These are phyloP conservation scores for Bipolaris victoriae DNA, from an alignment of 2,329 filamentous ascomycete genomes.

Conservation along the genomic window DNA sequence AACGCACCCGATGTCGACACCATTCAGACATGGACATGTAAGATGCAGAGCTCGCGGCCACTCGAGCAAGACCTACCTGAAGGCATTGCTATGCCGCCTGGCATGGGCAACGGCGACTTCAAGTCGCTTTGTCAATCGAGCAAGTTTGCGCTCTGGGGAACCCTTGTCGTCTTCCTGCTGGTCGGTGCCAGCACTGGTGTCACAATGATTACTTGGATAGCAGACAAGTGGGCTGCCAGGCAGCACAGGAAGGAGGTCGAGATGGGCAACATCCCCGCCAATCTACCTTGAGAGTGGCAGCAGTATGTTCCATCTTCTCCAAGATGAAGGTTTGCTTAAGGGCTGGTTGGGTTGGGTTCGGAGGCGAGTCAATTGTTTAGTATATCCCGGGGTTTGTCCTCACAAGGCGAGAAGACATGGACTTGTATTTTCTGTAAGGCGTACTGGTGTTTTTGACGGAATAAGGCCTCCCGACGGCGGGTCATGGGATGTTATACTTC, in stretches of 20 bases:
- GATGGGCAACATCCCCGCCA: slow-evolving; percentile 24
- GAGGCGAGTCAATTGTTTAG: background rate
- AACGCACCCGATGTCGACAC: slow-evolving; percentile 44
- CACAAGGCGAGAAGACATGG: background rate
- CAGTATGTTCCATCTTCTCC: background rate
- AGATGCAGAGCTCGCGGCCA: slow-evolving; percentile 41
- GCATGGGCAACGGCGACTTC: slow-evolving; percentile 47
- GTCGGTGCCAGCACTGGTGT: slow-evolving; percentile 43
- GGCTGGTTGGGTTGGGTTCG: background rate
- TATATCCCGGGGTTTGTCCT: background rate
- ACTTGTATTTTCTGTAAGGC: slow-evolving; percentile 1
- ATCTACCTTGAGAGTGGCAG: background rate
- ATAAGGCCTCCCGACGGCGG: slow-evolving; percentile 2
- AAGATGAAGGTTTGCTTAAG: background rate
- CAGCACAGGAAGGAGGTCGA: slow-evolving; percentile 43
- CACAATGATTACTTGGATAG: slow-evolving; percentile 45
- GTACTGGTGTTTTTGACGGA: slow-evolving; percentile 16
- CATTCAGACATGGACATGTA: slow-evolving; percentile 51
- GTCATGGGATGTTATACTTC: slow-evolving; percentile 1
- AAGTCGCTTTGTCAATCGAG: slow-evolving; percentile 51
- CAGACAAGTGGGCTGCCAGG: slow-evolving; percentile 46
- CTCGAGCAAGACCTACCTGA: slow-evolving; percentile 21
- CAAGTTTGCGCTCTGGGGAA: slow-evolving; percentile 54
- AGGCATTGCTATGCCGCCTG: slow-evolving; percentile 32
- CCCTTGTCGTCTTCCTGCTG: slow-evolving; percentile 51